Evolutionary conservation across 2,329 filamentous ascomycete species (phyloP), one percentile per base, ranked within the genome.

Genomic region (Samsoniella hepiali): DNA sequence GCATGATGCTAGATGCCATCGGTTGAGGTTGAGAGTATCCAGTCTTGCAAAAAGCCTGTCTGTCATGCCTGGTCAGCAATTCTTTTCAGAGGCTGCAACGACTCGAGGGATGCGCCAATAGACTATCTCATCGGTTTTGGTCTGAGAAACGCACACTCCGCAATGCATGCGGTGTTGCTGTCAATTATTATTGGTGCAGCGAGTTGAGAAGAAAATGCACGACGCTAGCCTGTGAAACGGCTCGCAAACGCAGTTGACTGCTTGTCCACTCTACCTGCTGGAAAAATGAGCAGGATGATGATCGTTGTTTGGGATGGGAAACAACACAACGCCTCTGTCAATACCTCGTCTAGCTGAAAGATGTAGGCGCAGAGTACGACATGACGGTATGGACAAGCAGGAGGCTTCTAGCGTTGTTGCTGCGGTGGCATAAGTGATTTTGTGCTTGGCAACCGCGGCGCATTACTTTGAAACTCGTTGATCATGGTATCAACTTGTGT

Each of bases 61-160:
- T 65, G 62, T 67, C 27, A 62, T 70, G 81, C 81, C 82, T 84
- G 81, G 81, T 82, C 83, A 84, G 82, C 82, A 78, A 70, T 65
- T 22, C n/a, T 53, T 54, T 38, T 5, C 42, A 57, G 58, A 54
- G 50, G 47, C 47, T 45, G 51, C 63, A 56, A 57, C 36, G 63
- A 64, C 57, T 27, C 13, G 3, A 63, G 38, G 5, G 57, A 60
- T 60, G 63, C 50, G 63, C 63, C 63, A 59, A n/a, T 42, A 10
- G 45, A 58, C 38, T 47, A 22, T 62, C 58, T 65, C 58, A 62
- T 65, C 54, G 63, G 47, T 57, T 42, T 40, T 61, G 56, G 42
- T 56, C 8, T 27, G 63, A 65, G 63, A 66, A 64, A 66, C 53
- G 56, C 60, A 51, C 61, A 51, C 29, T 54, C 49, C 22, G 22